Evolutionary conservation across 495 filamentous ascomycete species (phyloP).

Genomic region (Penicillium argentinense): DNA sequence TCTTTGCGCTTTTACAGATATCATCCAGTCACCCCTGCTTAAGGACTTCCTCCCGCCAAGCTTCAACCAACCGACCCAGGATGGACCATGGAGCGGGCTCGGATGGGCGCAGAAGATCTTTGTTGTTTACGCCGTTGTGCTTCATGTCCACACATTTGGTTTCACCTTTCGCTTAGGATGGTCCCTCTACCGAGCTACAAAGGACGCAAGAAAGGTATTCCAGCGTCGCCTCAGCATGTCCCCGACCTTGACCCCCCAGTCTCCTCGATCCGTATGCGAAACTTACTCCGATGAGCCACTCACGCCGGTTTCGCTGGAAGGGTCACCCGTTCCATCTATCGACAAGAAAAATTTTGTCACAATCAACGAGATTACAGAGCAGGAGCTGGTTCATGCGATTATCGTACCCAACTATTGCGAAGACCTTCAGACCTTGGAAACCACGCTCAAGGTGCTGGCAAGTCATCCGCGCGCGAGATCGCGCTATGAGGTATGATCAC

Average conservation of each 20-base stretch:
- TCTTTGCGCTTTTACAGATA: constrained; percentile 25
- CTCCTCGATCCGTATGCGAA: background rate
- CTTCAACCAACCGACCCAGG: constrained; percentile 4
- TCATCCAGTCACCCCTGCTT: constrained; percentile 18
- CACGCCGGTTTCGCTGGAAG: constrained; percentile 9
- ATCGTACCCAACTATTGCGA: constrained; percentile 71
- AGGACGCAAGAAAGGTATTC: constrained; percentile 21
- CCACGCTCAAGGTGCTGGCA: constrained; percentile 64
- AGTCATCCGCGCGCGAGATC: constrained; percentile 60
- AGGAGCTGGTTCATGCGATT: constrained; percentile 58
- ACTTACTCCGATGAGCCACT: constrained; percentile 7
- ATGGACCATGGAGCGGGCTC: constrained; percentile 17
- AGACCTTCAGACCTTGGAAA: constrained; percentile 60
- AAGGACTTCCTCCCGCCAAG: constrained; percentile 12
- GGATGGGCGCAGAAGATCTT: constrained; percentile 31
- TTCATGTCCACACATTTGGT: constrained; percentile 30
- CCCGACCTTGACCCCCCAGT: background rate
- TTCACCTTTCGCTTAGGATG: constrained; percentile 35
- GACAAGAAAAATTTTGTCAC: background rate
- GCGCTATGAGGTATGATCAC: constrained; percentile 61
- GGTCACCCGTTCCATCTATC: background rate
- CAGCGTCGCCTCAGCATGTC: constrained; percentile 20
- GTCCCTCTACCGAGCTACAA: constrained; percentile 24
- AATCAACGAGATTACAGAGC: constrained; percentile 8
- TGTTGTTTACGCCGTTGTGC: constrained; percentile 28